Evolutionary conservation across 176 grass and related monocot species (phyloP), one percentile per base, ranked within the genome.

Genomic region (Otatea glauca): DNA sequence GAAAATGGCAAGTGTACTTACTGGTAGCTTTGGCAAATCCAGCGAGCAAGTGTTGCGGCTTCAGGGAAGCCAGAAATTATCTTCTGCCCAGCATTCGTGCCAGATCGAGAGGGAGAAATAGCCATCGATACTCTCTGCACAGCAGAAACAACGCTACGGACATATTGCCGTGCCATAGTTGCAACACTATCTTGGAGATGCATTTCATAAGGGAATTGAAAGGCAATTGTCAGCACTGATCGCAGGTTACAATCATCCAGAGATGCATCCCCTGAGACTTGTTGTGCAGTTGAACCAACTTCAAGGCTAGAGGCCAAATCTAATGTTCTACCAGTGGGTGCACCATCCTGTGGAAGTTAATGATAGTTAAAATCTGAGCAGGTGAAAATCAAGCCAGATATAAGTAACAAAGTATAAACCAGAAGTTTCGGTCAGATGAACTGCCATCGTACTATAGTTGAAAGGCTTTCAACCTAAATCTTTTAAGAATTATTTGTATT

Each of bases 221-320:
- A 99, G 23, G 96, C 93, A 56, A 99, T 99, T 18, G 93, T 96
- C 72, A 99, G 84, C 47, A 99, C 96, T 42, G 96, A 99, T 65
- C 96, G 82, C 11, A 88, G 86, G 74, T 91, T 99, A 67, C 74
- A 59, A 60, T 90, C 82, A 72, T 85, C 85, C 64, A 54, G 37
- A 45, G 88, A 83, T 67, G 85, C 62, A 38, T 86, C 81, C 4
- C 50, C 84, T 75, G 89, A 60, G 47, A 67, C 55, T 64, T 84
- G 89, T 47, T 90, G 80, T 65, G 81, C 65, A 62, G 91, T 69
- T 44, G 90, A 79, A 54, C 93, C 88, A 72, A 92, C 96, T 89
- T 96, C 96, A 82, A 99, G 93, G 83, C 88, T 96, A 55, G 96
- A 99, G 7, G 96, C 96, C 78, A 99, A 86, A 78, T 99, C 96